These are phyloP conservation scores for Oryza officinalis DNA, from an alignment of 176 grass and related monocot genomes.

Conservation along the genomic window DNA sequence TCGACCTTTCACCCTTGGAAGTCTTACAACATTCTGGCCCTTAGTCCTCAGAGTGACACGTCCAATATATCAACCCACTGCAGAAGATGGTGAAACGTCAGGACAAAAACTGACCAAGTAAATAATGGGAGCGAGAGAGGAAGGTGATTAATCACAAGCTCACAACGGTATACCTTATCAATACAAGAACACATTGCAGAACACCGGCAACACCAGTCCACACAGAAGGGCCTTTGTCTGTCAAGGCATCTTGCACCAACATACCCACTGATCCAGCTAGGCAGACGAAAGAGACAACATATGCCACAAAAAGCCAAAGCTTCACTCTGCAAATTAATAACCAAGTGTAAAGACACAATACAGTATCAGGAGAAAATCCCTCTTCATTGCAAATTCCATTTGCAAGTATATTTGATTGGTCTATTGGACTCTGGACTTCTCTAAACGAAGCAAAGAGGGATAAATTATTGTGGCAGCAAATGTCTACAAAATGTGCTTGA, in stretches of 20 bases:
- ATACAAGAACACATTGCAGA: conserved; percentile 79
- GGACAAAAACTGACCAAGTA: background rate
- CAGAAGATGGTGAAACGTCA: conserved; percentile 22
- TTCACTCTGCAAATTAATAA: conserved; percentile 63
- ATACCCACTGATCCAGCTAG: conserved; percentile 81
- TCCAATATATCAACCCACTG: conserved; percentile 92
- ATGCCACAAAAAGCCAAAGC: conserved; percentile 95
- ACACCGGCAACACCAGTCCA: conserved; percentile 93
- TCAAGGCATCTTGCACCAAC: conserved; percentile 80
- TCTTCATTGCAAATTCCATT: background rate
- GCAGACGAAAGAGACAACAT: conserved; percentile 93
- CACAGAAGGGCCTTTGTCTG: conserved; percentile 65
- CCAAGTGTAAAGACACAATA: background rate
- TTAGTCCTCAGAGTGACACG: conserved; percentile 76
- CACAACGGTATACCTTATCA: conserved; percentile 69
- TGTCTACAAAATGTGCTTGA: background rate
- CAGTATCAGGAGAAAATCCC: background rate
- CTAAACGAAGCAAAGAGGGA: background rate
- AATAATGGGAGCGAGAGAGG: background rate
- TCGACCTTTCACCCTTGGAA: background rate
- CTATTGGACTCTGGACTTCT: background rate
- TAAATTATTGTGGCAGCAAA: background rate
- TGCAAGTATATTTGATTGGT: background rate
- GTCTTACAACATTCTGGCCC: background rate
- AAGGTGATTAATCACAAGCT: background rate